Base-by-base conservation (phyloP, 352 stramenopile species). In the Hyaloperonospora brassicae region DNA sequence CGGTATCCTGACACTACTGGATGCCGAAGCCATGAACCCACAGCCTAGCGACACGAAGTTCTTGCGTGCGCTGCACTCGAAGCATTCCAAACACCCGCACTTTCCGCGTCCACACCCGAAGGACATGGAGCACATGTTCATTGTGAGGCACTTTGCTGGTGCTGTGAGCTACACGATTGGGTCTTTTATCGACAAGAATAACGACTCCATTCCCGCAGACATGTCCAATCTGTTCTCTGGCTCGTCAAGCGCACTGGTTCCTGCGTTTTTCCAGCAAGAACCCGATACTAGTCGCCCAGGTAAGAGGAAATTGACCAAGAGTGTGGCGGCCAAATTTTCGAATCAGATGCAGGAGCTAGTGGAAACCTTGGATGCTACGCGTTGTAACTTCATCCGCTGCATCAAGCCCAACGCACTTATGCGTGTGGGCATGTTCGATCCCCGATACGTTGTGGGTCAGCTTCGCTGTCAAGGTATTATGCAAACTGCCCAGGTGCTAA, bases 181-280 rank as follows among this genome's bases (percentile, higher is more conserved):
- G 41, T 71, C 73, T 21, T 96, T 96, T 57, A 92, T 96, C 31
- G 82, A 95, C 73, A 96, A 95, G 66, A 96, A 95, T 79, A 93
- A 92, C 61, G 87, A 96, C 59, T 87, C 75, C 21, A 90, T 95
- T 55, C 85, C 85, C 36, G 59, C 68, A 36, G 87, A 94, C 55
- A 87, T 95, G 79, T 58, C 70, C 23, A 78, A 84, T n/a, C 64
- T 96, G 2, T 95, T 96, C 49, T 50, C 81, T 24, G 63, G 70
- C 12, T 93, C 83, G 43, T 66, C 54, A 13, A 92, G 89, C 61
- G 64, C 62, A 11, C 57, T 93, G 40, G 55, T 86, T 10, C 61
- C 68, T 30, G 70, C 74, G 13, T 73, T 95, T 23, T 94, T 95
- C 57, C 64, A 78, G 51, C 64, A 76, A 59, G 73, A 86, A 22